phyloP scores from a whole-genome alignment of 345 rosid genomes.

The Acer negundo region DNA sequence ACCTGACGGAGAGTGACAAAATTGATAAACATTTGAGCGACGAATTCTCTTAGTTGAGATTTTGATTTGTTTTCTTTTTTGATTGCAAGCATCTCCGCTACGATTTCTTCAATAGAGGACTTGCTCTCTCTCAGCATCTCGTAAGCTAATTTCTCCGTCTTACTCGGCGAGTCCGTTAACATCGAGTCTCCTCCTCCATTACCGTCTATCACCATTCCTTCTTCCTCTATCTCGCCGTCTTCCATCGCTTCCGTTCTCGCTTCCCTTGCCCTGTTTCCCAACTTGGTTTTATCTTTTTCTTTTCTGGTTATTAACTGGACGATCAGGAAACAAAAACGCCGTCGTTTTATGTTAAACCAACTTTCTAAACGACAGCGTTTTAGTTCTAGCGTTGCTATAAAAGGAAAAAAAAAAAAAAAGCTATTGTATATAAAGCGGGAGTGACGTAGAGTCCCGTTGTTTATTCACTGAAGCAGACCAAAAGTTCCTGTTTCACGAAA shows the following conservation, averaged over 20 bases:
- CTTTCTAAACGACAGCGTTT: not conserved
- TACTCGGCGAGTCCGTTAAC: slow-evolving; percentile 25
- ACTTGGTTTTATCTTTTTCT: not conserved
- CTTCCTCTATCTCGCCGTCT: slow-evolving; percentile 96
- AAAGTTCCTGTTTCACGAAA: not conserved
- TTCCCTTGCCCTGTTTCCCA: not conserved
- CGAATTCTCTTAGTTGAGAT: slow-evolving; percentile 68
- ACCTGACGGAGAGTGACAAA: slow-evolving; percentile 91
- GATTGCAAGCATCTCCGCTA: slow-evolving; percentile 57
- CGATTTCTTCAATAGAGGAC: slow-evolving; percentile 74
- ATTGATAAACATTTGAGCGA: slow-evolving; percentile 83
- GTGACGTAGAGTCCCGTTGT: not conserved
- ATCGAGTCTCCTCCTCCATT: slow-evolving; percentile 30
- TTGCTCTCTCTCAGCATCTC: slow-evolving; percentile 73
- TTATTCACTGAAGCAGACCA: not conserved
- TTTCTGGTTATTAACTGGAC: not conserved
- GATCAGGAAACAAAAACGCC: not conserved
- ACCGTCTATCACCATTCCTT: slow-evolving; percentile 54
- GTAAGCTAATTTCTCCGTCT: slow-evolving; percentile 50
- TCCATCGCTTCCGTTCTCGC: slow-evolving; percentile 46
- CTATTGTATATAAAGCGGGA: not conserved
- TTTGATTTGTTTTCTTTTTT: slow-evolving; percentile 58
- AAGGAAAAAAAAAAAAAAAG: too few species aligned
- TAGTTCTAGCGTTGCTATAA: not conserved
- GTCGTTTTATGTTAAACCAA: not conserved